These are phyloP conservation scores for Acanthamoeba lenticulata DNA, from an alignment of 208 protist species.

Conservation along the genomic window DNA sequence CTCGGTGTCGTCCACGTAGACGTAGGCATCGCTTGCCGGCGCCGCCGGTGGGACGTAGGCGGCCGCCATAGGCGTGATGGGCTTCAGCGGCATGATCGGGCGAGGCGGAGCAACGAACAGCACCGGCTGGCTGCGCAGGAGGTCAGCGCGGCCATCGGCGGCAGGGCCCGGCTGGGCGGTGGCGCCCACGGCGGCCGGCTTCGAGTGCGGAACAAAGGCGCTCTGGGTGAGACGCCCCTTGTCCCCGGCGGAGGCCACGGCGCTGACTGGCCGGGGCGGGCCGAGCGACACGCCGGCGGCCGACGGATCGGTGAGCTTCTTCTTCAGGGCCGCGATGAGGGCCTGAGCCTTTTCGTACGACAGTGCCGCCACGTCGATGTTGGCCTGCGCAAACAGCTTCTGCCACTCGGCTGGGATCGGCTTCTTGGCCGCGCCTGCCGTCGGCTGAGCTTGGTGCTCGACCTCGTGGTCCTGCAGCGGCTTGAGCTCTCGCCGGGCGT, in stretches of 20 bases:
- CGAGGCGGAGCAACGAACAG: too few relatives aligned
- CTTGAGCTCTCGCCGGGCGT: not conserved
- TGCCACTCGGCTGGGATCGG: conserved; percentile 6
- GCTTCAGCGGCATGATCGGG: too few relatives aligned
- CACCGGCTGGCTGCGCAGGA: not conserved
- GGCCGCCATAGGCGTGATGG: too few relatives aligned
- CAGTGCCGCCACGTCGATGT: not conserved
- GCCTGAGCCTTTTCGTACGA: conserved; percentile 24
- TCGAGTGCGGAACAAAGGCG: not conserved
- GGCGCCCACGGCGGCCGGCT: not conserved
- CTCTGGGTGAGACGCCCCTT: not conserved
- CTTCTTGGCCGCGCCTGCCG: not conserved
- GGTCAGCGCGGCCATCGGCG: not conserved
- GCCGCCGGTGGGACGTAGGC: too few relatives aligned
- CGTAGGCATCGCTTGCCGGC: too few relatives aligned
- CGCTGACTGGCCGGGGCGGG: not conserved
- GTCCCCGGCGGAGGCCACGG: too few relatives aligned
- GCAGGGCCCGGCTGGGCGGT: not conserved
- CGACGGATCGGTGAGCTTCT: conserved; percentile 2
- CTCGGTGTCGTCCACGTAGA: too few relatives aligned
- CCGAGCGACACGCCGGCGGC: not conserved
- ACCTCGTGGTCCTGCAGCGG: not conserved
- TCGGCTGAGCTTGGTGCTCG: too few relatives aligned
- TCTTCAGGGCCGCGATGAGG: not conserved
- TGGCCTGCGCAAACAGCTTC: conserved; percentile 7